A percentile compares a stretch with the other conserved stretches of the same genome.
Conservation (phyloP, 192 early-diverging fungal genomes). For the Backusella parvicylindrica region DNA sequence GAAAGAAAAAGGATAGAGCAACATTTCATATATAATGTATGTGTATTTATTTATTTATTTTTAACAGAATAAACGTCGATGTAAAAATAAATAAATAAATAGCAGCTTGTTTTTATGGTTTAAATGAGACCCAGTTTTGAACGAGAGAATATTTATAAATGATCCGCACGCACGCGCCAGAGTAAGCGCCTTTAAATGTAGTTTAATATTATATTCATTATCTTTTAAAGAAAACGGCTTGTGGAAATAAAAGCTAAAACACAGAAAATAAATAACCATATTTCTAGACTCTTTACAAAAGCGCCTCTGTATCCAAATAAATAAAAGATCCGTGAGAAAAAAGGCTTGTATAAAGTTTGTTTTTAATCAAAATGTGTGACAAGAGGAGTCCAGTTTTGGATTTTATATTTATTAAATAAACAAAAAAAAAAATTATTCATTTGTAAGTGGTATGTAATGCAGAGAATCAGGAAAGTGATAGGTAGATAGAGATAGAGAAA, state of each 20-base stretch:
- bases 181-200: background rate
- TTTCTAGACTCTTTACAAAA: background rate
- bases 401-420: background rate
- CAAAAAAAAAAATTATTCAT: background rate
- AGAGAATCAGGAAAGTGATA: background rate
- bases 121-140: background rate
- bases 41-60: background rate
- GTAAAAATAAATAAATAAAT: background rate
- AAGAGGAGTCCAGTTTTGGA: background rate
- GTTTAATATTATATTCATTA: background rate
- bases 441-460: background rate
- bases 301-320: background rate
- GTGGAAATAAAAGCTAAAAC: background rate
- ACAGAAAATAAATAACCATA: background rate
- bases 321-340: background rate
- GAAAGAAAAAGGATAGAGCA: background rate
- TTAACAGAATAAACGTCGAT: background rate
- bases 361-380: constrained; percentile 4
- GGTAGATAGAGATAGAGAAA: background rate
- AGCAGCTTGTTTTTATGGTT: background rate
- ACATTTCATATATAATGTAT: background rate
- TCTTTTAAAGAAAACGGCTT: background rate
- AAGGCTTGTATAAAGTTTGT: background rate
- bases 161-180: background rate
- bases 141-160: background rate